A percentile compares a stretch with the other conserved stretches of the same genome.
Conservation (phyloP, 306 rosid genomes). For the Trichosanthes truncata region DNA sequence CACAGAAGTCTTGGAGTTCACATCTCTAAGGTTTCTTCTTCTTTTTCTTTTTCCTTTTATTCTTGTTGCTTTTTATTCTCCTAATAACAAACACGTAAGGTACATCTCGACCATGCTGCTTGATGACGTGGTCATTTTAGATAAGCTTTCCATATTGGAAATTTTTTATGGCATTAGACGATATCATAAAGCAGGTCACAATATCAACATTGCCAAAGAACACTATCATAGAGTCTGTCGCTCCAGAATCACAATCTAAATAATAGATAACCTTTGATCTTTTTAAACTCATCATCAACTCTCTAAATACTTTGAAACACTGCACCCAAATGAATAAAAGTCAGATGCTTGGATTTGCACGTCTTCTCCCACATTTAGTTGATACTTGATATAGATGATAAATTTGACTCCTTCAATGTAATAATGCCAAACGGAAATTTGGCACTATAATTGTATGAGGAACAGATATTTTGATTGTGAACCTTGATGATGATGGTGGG, state of each 20-base stretch:
- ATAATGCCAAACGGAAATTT: not conserved
- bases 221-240: not conserved
- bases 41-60: not conserved
- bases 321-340: not conserved
- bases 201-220: not conserved
- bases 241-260: not conserved
- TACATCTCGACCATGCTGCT: constrained; percentile 1
- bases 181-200: not conserved
- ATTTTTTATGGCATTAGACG: not conserved
- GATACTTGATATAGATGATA: not conserved
- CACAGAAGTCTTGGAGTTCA: constrained; percentile 96
- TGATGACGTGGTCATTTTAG: not conserved
- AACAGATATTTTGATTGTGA: not conserved
- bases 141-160: constrained; percentile 1
- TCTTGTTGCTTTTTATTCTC: not conserved
- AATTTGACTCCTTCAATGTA: not conserved
- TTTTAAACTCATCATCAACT: not conserved
- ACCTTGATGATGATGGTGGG: not conserved
- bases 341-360: not conserved
- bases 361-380: not conserved
- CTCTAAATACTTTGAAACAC: not conserved
- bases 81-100: not conserved
- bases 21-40: constrained; percentile 61
- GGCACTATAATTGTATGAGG: not conserved
- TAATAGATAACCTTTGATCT: not conserved